Base-by-base conservation (phyloP, 169 alveolate species). In the Cyclospora cayetanensis region DNA sequence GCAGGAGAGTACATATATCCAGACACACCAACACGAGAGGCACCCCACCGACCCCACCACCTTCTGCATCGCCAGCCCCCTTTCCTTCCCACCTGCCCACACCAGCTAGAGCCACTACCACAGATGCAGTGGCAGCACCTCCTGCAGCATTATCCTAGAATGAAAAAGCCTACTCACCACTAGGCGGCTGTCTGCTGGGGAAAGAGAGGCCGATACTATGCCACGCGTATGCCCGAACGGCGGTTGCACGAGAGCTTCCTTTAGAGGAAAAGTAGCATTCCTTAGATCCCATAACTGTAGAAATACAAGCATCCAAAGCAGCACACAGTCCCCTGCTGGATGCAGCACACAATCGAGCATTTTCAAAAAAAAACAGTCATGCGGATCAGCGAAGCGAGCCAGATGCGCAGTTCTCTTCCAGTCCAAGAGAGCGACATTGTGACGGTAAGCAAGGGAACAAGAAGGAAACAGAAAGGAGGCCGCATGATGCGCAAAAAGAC, bases 271-370 rank as follows among this genome's bases (percentile, higher is more conserved):
- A 0, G 94, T 65, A 4, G 95, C 94, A 50, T 94, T 94, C 4
- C 96, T 83, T 43, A 94, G 52, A 52, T 94, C 96, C 96, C 96
- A 94, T 29, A 93, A 52, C 84, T 94, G 90, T 25, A 79, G 20
- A 15, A 4, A 25, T 50, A 79, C 25, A 9, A 79, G 27, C 34
- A 50, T 9, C 60, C 9, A 18, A 9, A 50, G 60, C 60, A 18
- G 60, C 60, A 50, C 60, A 50, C 60, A 50, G 25, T 9, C 25
- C 60, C 60, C 60, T 9, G 60, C 60, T 50, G 60, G 9, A 9
- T n/a, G n/a, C n/a, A n/a, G n/a, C n/a, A n/a, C n/a, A n/a, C n/a
- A n/a, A n/a, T n/a, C n/a, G n/a, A 46, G 7, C 60, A 46, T 46
- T 7, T 7, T 46, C 15, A 46, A 46, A 46, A 15, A 46, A 15